phyloP scores from a whole-genome alignment of 2,329 filamentous ascomycete species.

The Pseudogymnoascus sp. region DNA sequence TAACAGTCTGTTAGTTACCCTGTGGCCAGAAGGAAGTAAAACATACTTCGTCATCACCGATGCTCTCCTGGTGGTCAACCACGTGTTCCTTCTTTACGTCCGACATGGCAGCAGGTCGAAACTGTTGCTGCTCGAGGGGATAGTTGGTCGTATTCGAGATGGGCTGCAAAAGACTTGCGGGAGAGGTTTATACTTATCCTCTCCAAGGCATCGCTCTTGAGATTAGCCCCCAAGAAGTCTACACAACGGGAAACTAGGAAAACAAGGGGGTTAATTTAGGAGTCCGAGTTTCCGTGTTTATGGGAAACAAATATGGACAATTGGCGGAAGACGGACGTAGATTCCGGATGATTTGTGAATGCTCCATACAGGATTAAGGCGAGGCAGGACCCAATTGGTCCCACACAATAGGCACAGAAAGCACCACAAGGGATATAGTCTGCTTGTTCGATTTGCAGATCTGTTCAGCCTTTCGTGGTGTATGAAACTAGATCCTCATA shows the following conservation, averaged over 20 bases:
- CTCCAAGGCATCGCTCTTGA: background rate
- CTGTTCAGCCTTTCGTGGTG: background rate
- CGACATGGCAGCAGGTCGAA: background rate
- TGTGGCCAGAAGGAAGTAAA: background rate
- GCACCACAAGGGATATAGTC: background rate
- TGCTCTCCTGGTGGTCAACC: background rate
- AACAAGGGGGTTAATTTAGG: background rate
- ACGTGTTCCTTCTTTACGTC: background rate
- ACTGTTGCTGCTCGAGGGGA: background rate
- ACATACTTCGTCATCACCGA: background rate
- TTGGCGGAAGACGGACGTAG: background rate
- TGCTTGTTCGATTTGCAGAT: background rate
- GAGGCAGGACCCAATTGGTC: background rate
- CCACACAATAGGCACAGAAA: background rate
- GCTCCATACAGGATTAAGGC: background rate
- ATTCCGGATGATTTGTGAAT: background rate
- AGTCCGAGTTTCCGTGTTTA: background rate
- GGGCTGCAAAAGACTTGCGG: background rate
- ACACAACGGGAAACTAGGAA: background rate
- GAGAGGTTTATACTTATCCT: slow-evolving; percentile 15
- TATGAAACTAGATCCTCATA: background rate
- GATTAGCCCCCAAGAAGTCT: background rate
- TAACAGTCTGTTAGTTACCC: background rate
- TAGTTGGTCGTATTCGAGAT: background rate
- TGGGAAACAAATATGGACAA: background rate